Evolutionary conservation across 2,329 filamentous ascomycete species (phyloP).

Genomic region (Pseudopyrenochaeta lycopersici): DNA sequence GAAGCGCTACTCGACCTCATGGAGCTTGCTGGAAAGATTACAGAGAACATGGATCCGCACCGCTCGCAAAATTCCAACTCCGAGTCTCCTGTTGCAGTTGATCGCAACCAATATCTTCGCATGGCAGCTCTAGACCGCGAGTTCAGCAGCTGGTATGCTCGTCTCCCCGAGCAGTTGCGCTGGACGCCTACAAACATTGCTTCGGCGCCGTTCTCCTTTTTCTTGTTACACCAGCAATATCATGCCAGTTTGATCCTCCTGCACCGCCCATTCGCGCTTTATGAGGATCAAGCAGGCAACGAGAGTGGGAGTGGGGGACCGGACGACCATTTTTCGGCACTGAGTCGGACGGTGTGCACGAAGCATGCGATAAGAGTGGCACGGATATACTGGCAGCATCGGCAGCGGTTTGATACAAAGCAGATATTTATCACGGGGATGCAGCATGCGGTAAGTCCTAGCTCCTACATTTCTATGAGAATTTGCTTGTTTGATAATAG

Average conservation of each 20-base stretch:
- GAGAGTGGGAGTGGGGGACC: constrained; percentile 45
- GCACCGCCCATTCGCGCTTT: constrained; percentile 63
- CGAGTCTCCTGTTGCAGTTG: constrained; percentile 35
- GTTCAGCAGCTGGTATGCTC: constrained; percentile 64
- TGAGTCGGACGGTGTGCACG: constrained; percentile 63
- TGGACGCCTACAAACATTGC: constrained; percentile 49
- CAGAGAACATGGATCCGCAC: constrained; percentile 53
- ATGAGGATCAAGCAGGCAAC: constrained; percentile 53
- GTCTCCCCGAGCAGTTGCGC: constrained; percentile 57
- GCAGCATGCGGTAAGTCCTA: constrained; percentile 57
- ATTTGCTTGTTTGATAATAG: not conserved
- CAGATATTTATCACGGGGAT: constrained; percentile 62
- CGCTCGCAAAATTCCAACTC: constrained; percentile 38
- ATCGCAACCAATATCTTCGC: constrained; percentile 60
- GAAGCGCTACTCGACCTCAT: constrained; percentile 64
- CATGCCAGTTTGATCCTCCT: constrained; percentile 63
- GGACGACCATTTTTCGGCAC: constrained; percentile 55
- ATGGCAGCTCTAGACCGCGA: constrained; percentile 63
- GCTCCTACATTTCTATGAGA: no score
- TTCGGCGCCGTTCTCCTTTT: constrained; percentile 55
- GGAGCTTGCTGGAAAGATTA: constrained; percentile 63
- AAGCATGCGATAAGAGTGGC: constrained; percentile 64
- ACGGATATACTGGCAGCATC: constrained; percentile 65
- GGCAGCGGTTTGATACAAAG: constrained; percentile 61
- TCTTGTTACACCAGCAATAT: constrained; percentile 65